phyloP scores from a whole-genome alignment of 352 stramenopile species.

The Phytophthora aleatoria region DNA sequence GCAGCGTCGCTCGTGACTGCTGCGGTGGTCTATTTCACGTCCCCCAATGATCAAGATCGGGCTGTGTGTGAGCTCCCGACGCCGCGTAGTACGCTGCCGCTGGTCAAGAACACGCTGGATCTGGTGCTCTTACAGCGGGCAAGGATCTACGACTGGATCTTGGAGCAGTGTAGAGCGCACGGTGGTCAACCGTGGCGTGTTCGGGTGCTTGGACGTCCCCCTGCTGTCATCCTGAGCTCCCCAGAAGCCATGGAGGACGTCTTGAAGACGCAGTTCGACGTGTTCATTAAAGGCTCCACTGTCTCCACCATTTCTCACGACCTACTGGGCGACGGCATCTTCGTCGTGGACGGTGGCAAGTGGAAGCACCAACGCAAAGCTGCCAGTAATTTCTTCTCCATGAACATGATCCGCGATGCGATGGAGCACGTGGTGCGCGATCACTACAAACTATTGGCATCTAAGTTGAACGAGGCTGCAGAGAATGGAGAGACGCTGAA shows the following conservation, averaged over 20 bases:
- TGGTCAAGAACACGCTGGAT: constrained; percentile 66
- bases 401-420: constrained; percentile 52
- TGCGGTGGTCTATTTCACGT: constrained; percentile 35
- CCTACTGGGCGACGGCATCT: constrained; percentile 15
- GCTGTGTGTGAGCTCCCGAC: constrained; percentile 38
- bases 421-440: constrained; percentile 45
- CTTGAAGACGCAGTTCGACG: constrained; percentile 29
- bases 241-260: constrained; percentile 58
- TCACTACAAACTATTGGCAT: too few species aligned
- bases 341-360: constrained; percentile 54
- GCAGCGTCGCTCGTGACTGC: constrained; percentile 25
- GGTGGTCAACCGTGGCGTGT: constrained; percentile 42
- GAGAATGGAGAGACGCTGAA: constrained; percentile 33
- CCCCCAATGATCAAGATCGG: constrained; percentile 30
- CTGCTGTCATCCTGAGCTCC: constrained; percentile 46
- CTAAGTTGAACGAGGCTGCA: constrained; percentile 2
- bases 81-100: constrained; percentile 39
- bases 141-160: constrained; percentile 65
- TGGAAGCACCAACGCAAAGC: constrained; percentile 85
- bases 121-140: constrained; percentile 43
- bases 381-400: constrained; percentile 89
- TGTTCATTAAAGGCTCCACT: constrained; percentile 61
- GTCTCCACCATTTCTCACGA: constrained; percentile 46
- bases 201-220: constrained; percentile 38
- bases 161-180: constrained; percentile 51